These are phyloP conservation scores for Limonium bicolor DNA, from an alignment of 148 eudicot species.

Conservation along the genomic window DNA sequence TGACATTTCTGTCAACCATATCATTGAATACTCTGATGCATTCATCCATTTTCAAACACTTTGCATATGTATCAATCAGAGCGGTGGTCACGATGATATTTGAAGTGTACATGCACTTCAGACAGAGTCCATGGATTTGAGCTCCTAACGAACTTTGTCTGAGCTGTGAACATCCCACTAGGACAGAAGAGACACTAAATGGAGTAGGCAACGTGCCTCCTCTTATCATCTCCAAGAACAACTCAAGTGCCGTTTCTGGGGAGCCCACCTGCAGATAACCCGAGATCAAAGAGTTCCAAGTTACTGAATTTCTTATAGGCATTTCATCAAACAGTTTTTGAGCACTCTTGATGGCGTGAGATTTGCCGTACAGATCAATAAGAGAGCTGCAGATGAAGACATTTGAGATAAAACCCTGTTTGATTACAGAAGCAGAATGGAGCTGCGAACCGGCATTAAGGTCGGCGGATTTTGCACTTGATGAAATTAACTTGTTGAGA, in stretches of 20 bases:
- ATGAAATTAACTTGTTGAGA: constrained; percentile 30
- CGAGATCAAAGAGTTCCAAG: constrained; percentile 47
- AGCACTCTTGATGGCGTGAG: constrained; percentile 13
- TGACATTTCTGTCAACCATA: constrained; percentile 26
- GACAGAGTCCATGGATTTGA: constrained; percentile 35
- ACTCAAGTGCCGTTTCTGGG: constrained; percentile 12
- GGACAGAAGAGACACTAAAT: constrained; percentile 18
- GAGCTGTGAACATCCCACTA: constrained; percentile 31
- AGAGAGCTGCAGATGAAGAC: constrained; percentile 34
- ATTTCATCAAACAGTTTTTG: constrained; percentile 44
- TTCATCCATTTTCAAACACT: constrained; percentile 25
- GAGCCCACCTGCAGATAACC: constrained; percentile 21
- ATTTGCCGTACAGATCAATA: constrained; percentile 37
- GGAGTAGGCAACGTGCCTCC: constrained; percentile 14
- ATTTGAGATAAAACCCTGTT: constrained; percentile 32
- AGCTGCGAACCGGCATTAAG: constrained; percentile 27
- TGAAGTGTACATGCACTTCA: constrained; percentile 22
- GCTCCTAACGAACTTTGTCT: constrained; percentile 16
- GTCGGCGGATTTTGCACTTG: constrained; percentile 22
- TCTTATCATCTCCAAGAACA: constrained; percentile 30
- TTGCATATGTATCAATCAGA: constrained; percentile 39
- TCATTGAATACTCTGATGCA: constrained; percentile 28
- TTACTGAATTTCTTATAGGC: constrained; percentile 29
- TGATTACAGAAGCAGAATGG: constrained; percentile 27
- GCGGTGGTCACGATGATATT: constrained; percentile 37